These are phyloP conservation scores for Zoysia matrella DNA, from an alignment of 202 grass and related monocot genomes.

Conservation along the genomic window DNA sequence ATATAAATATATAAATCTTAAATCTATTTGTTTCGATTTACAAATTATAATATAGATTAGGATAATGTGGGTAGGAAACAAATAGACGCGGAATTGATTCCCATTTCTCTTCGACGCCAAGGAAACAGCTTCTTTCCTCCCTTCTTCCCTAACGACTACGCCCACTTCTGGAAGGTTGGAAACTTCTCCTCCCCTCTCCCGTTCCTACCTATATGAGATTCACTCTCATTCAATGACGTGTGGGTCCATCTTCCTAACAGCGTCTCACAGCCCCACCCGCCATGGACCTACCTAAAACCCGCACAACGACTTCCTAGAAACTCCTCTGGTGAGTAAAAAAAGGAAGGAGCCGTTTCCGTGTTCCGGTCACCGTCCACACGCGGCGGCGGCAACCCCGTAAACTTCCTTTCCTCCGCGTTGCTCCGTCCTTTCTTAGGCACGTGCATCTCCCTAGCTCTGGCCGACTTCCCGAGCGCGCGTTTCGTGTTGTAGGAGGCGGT, in stretches of 20 bases:
- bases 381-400: conserved; percentile 12
- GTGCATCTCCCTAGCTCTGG: background rate
- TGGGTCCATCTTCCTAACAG: background rate
- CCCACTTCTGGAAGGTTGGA: background rate
- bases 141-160: background rate
- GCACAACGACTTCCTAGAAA: background rate
- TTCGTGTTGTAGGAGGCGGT: background rate
- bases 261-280: background rate
- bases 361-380: background rate
- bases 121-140: background rate
- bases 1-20: too few relatives aligned
- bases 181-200: background rate
- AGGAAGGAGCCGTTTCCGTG: background rate
- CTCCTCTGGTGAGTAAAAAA: background rate
- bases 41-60: too few relatives aligned
- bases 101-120: background rate
- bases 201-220: background rate
- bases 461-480: background rate
- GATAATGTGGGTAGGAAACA: too few relatives aligned
- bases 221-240: background rate
- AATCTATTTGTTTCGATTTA: too few relatives aligned
- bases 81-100: too few relatives aligned
- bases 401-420: background rate
- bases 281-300: conserved; percentile 6
- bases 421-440: background rate